Evolutionary conservation across 768 basidiomycete genomes (phyloP).

Genomic region (Tricholoma matsutake): DNA sequence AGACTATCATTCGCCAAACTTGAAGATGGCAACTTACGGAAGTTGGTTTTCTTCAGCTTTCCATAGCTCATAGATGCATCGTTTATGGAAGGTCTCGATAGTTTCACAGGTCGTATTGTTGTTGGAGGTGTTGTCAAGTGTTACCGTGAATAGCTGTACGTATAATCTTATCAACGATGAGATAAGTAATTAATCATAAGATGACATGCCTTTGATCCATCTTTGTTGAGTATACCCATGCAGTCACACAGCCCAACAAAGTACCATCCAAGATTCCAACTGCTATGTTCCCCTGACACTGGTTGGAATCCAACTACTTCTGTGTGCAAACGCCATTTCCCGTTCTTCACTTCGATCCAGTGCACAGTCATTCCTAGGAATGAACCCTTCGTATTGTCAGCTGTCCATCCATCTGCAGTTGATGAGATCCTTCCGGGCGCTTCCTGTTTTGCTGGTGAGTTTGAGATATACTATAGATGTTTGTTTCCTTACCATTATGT

Average conservation of each 20-base stretch:
- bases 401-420: conserved; percentile 19
- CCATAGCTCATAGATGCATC: not conserved
- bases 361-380: conserved; percentile 18
- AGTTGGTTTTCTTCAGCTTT: not conserved
- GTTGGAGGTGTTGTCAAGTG: not conserved
- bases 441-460: conserved; percentile 10
- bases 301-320: conserved; percentile 21
- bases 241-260: conserved; percentile 20
- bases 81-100: not conserved
- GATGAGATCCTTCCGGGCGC: conserved; percentile 21
- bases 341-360: conserved; percentile 19
- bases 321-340: conserved; percentile 17
- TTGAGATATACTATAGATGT: conserved; percentile 11
- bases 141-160: not conserved
- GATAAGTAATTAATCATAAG: not conserved
- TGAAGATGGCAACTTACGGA: not conserved
- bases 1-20: not conserved
- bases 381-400: conserved; percentile 11
- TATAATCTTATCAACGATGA: not conserved
- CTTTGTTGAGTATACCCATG: conserved; percentile 17
- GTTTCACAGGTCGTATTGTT: not conserved
- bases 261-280: conserved; percentile 16
- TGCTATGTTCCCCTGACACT: not conserved
- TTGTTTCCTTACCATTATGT: conserved; percentile 12
- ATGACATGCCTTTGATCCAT: conserved; percentile 20